These are phyloP conservation scores for Clonostachys sp. DNA, from an alignment of 2,329 filamentous ascomycete genomes.

Conservation along the genomic window DNA sequence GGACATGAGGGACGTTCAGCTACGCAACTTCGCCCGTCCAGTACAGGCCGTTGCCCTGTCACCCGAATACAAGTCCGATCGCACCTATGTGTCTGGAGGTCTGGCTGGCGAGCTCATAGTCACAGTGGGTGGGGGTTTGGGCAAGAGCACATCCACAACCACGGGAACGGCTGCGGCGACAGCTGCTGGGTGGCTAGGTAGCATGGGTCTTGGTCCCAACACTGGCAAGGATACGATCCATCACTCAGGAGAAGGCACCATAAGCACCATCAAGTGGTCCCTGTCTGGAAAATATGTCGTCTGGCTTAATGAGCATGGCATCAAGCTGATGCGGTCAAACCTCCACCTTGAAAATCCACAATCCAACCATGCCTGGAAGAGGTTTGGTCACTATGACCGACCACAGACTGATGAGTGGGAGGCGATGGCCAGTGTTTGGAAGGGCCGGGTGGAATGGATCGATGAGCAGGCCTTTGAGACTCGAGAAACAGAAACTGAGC, in stretches of 20 bases:
- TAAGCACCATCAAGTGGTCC: slow-evolving; percentile 93
- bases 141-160: slow-evolving; percentile 83
- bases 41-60: slow-evolving; percentile 92
- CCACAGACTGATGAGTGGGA: slow-evolving; percentile 87
- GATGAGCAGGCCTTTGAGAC: slow-evolving; percentile 75
- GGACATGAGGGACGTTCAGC: slow-evolving; percentile 82
- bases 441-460: slow-evolving; percentile 87
- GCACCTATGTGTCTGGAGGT: slow-evolving; percentile 86
- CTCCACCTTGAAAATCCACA: slow-evolving; percentile 73
- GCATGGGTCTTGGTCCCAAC: slow-evolving; percentile 74
- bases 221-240: slow-evolving; percentile 81
- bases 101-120: slow-evolving; percentile 82
- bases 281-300: slow-evolving; percentile 86
- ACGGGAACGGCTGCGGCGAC: slow-evolving; percentile 76
- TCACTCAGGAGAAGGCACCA: slow-evolving; percentile 87
- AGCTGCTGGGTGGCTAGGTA: slow-evolving; percentile 86
- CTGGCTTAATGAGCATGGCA: slow-evolving; percentile 95
- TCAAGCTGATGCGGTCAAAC: slow-evolving; percentile 95
- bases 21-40: slow-evolving; percentile 90
- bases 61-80: slow-evolving; percentile 86
- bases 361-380: slow-evolving; percentile 84
- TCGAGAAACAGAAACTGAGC: slow-evolving; percentile 50
- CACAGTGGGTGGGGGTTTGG: slow-evolving; percentile 74
- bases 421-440: slow-evolving; percentile 95
- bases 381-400: slow-evolving; percentile 86